These are phyloP conservation scores for Rasamsonia emersonii DNA, from an alignment of 2,329 filamentous ascomycete species.

Conservation along the genomic window DNA sequence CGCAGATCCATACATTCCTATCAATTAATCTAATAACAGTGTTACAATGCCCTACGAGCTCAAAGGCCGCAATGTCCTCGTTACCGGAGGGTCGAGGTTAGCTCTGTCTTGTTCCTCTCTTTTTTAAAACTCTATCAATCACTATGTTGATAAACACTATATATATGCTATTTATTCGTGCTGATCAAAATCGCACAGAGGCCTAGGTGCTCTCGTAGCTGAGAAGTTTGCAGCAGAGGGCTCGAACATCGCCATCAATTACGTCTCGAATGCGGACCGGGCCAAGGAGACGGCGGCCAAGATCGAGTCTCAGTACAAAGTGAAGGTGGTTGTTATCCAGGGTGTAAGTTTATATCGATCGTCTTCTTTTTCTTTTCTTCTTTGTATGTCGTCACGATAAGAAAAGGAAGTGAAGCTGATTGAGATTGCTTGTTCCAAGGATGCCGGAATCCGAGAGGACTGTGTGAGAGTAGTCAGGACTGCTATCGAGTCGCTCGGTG, in stretches of 20 bases:
- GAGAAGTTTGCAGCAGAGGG: slow-evolving; percentile 60
- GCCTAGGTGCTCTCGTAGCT: slow-evolving; percentile 61
- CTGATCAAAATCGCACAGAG: slow-evolving; percentile 39
- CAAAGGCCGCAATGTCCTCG: slow-evolving; percentile 52
- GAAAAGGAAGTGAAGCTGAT: background rate
- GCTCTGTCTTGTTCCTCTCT: no score
- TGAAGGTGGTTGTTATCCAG: slow-evolving; percentile 49
- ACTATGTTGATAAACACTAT: slow-evolving; percentile 1
- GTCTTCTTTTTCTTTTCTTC: background rate
- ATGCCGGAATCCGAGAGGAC: slow-evolving; percentile 53
- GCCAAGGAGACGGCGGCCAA: slow-evolving; percentile 52
- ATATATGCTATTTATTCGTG: slow-evolving; percentile 6
- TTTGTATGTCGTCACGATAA: background rate
- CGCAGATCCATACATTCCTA: no score
- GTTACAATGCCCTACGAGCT: slow-evolving; percentile 54
- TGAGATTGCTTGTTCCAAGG: slow-evolving; percentile 28
- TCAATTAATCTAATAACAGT: no score
- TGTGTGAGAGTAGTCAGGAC: slow-evolving; percentile 52
- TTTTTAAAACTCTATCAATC: no score
- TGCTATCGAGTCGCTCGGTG: slow-evolving; percentile 52
- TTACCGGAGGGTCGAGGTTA: slow-evolving; percentile 57
- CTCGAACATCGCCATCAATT: slow-evolving; percentile 66
- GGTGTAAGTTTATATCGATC: slow-evolving; percentile 45
- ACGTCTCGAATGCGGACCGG: slow-evolving; percentile 51
- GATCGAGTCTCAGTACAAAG: slow-evolving; percentile 43